Percentiles rank a stretch among this genome's conserved stretches.
These are phyloP conservation scores for Luffa acutangula DNA, from an alignment of 306 rosid genomes.

Conservation along the genomic window DNA sequence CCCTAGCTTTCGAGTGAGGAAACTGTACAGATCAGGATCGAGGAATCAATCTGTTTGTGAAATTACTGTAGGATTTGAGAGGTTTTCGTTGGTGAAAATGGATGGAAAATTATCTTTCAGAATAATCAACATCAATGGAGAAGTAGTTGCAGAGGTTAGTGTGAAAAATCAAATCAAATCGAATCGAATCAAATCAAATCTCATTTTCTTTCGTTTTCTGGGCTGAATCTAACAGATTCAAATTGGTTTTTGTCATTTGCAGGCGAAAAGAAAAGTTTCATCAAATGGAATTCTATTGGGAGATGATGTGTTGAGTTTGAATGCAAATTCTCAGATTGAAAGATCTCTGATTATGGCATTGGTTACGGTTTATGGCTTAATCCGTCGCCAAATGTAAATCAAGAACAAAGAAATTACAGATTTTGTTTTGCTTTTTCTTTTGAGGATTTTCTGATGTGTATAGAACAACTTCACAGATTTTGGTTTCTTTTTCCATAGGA, in stretches of 20 bases:
- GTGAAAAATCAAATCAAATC: background rate
- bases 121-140: constrained; percentile 38
- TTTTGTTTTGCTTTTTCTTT: too few relatives aligned
- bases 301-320: constrained; percentile 52
- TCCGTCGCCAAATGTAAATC: constrained; percentile 32
- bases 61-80: constrained; percentile 40
- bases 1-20: constrained; percentile 58
- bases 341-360: constrained; percentile 58
- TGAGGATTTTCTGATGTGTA: background rate
- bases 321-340: constrained; percentile 36
- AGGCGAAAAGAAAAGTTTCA: constrained; percentile 58
- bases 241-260: background rate
- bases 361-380: constrained; percentile 49
- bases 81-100: constrained; percentile 32
- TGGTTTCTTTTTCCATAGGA: too few relatives aligned
- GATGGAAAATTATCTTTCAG: constrained; percentile 32
- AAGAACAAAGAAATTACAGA: too few relatives aligned
- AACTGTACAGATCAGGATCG: constrained; percentile 18
- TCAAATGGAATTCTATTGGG: constrained; percentile 44
- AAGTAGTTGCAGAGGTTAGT: constrained; percentile 60
- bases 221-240: background rate
- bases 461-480: background rate
- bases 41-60: constrained; percentile 36
- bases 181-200: background rate
- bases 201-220: background rate